Evolutionary conservation across 2,329 filamentous ascomycete species (phyloP).

Genomic region (Amauroascus verrucosus): DNA sequence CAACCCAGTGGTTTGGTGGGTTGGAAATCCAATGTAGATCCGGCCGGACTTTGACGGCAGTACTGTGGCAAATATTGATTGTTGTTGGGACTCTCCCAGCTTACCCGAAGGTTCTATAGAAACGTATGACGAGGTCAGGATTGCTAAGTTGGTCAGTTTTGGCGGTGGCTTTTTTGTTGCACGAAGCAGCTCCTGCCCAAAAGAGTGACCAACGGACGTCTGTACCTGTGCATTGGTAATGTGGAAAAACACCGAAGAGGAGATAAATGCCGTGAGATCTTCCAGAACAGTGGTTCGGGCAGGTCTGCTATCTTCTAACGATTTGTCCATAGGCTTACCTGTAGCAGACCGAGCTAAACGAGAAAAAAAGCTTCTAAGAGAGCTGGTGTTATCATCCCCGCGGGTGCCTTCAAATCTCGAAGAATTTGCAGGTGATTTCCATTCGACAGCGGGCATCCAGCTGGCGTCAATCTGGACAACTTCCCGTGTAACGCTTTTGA

Average conservation of each 20-base stretch:
- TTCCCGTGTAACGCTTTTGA: slow-evolving; percentile 68
- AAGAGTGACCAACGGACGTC: slow-evolving; percentile 60
- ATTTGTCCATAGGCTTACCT: slow-evolving; percentile 36
- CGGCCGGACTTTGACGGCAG: slow-evolving; percentile 79
- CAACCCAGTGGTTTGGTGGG: slow-evolving; percentile 89
- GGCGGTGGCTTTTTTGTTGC: slow-evolving; percentile 96
- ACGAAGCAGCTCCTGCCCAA: slow-evolving; percentile 78
- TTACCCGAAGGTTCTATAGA: slow-evolving; percentile 59
- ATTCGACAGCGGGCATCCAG: slow-evolving; percentile 80
- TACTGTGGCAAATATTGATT: slow-evolving; percentile 80
- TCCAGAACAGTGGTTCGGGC: slow-evolving; percentile 55
- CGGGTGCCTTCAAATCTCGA: slow-evolving; percentile 31
- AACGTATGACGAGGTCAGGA: slow-evolving; percentile 85
- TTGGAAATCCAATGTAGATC: slow-evolving; percentile 96
- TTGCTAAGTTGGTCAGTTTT: slow-evolving; percentile 71
- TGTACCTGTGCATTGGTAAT: slow-evolving; percentile 75
- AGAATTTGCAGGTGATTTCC: slow-evolving; percentile 53
- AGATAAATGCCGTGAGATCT: slow-evolving; percentile 60
- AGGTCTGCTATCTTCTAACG: slow-evolving; percentile 39
- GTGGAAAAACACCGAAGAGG: slow-evolving; percentile 75
- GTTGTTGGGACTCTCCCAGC: slow-evolving; percentile 26
- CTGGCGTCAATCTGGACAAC: slow-evolving; percentile 85
- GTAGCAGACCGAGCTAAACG: slow-evolving; percentile 54
- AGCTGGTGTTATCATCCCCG: slow-evolving; percentile 41
- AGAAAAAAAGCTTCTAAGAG: slow-evolving; percentile 69